A percentile compares a stretch with the other conserved stretches of the same genome.
Conservation (phyloP, 306 rosid species). For the Pterocarpus santalinus region DNA sequence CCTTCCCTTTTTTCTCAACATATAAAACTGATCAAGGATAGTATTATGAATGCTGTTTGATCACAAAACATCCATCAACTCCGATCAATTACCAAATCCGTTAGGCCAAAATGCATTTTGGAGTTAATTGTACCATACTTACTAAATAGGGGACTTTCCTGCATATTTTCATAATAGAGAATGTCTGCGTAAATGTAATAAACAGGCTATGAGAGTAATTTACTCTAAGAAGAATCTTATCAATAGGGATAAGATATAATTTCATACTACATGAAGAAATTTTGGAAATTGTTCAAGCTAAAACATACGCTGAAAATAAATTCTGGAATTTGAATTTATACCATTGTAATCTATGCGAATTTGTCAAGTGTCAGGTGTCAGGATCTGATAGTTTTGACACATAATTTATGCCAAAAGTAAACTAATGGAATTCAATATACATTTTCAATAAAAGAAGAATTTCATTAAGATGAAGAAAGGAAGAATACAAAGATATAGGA, state of each 20-base stretch:
- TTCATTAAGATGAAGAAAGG: no score
- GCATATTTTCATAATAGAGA: conserved; percentile 3
- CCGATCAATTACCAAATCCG: background rate
- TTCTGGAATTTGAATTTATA: background rate
- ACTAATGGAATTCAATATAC: background rate
- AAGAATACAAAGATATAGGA: no score
- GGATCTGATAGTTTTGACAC: no score
- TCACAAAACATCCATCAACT: conserved; percentile 15
- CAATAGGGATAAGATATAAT: conserved; percentile 8
- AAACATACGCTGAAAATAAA: background rate
- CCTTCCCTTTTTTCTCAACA: conserved; percentile 28
- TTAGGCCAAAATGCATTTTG: conserved; percentile 7
- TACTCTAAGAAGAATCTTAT: conserved; percentile 3
- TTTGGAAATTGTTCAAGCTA: background rate
- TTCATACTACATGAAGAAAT: conserved; percentile 8
- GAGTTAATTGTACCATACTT: conserved; percentile 5
- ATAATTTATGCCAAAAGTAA: background rate
- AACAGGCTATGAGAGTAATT: background rate
- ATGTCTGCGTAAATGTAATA: background rate
- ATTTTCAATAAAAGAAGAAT: no score
- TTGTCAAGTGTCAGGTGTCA: no score
- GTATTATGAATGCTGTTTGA: conserved; percentile 5
- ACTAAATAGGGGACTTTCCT: background rate
- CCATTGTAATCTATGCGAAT: no score
- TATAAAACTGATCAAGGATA: conserved; percentile 19